Conservation (phyloP, 257 asterid species). For the Plantago ovata region DNA sequence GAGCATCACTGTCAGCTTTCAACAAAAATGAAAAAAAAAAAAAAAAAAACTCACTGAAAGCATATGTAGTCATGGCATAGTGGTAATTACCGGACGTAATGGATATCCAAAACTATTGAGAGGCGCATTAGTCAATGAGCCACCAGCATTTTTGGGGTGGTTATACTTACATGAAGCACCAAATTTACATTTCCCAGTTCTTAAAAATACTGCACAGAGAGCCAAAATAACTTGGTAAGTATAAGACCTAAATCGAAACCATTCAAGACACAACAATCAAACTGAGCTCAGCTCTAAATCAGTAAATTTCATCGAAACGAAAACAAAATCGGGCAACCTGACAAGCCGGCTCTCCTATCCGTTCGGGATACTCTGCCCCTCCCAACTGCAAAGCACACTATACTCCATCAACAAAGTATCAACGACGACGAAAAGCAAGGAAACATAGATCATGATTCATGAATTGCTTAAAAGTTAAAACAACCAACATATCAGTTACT, state of each 20-base stretch:
- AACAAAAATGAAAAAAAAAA: slow-evolving; percentile 4
- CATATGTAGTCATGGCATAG: not conserved
- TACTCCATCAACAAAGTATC: not conserved
- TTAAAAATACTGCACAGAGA: slow-evolving; percentile 61
- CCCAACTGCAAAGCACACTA: slow-evolving; percentile 32
- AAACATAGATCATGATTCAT: too few relatives aligned
- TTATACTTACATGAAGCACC: slow-evolving; percentile 80
- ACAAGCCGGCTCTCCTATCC: slow-evolving; percentile 76
- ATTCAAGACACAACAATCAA: not conserved
- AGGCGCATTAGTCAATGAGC: slow-evolving; percentile 56
- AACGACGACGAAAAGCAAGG: too few relatives aligned
- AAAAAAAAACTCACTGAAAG: slow-evolving; percentile 3
- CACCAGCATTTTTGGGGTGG: slow-evolving; percentile 83
- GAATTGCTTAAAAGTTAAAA: too few relatives aligned
- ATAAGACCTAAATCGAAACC: not conserved
- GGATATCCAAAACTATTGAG: slow-evolving; percentile 79
- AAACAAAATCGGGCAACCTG: slow-evolving; percentile 46
- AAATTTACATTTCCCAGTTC: slow-evolving; percentile 86
- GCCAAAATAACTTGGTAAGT: slow-evolving; percentile 9
- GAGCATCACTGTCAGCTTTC: not conserved
- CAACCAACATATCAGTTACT: too few relatives aligned
- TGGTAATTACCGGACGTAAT: slow-evolving; percentile 61
- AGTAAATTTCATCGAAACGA: not conserved
- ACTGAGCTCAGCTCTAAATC: not conserved
- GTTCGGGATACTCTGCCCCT: slow-evolving; percentile 68